Evolutionary conservation across 441 rosid genomes (phyloP).

Genomic region (Populus hybrid): DNA sequence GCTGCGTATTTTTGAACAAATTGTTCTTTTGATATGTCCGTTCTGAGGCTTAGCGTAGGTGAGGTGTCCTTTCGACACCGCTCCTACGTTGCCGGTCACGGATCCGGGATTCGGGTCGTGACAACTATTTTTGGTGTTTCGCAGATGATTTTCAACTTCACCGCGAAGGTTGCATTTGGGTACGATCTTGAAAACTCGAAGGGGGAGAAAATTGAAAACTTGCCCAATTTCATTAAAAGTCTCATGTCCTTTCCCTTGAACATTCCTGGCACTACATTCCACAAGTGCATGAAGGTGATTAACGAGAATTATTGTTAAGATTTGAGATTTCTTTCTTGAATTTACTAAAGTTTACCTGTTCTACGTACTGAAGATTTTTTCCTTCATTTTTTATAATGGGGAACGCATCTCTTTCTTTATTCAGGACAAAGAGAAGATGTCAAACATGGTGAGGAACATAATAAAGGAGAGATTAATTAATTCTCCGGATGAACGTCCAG

Average conservation of each 20-base stretch:
- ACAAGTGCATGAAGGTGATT: conserved; percentile 31
- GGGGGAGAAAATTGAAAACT: background rate
- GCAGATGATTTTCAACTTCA: conserved; percentile 21
- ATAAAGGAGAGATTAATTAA: background rate
- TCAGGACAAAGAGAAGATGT: conserved; percentile 17
- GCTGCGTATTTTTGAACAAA: too few species aligned
- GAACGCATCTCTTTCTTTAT: background rate
- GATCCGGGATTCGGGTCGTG: too few species aligned
- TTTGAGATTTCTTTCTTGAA: background rate
- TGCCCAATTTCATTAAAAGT: conserved; percentile 3
- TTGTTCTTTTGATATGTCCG: too few species aligned
- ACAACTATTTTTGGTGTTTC: background rate
- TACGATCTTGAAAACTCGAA: conserved; percentile 3
- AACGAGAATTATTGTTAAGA: background rate
- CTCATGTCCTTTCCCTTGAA: conserved; percentile 33
- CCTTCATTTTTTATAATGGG: background rate
- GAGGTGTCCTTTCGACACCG: too few species aligned
- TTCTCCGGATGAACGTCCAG: conserved; percentile 9
- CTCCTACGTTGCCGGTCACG: too few species aligned
- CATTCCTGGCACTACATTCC: conserved; percentile 34
- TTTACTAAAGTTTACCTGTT: background rate
- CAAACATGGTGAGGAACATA: conserved; percentile 6
- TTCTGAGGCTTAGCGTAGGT: too few species aligned
- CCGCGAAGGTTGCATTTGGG: conserved; percentile 14
- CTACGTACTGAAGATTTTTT: too few species aligned